Base-by-base conservation (phyloP, 2,329 filamentous ascomycete genomes). In the Lecanicillium sp. region DNA sequence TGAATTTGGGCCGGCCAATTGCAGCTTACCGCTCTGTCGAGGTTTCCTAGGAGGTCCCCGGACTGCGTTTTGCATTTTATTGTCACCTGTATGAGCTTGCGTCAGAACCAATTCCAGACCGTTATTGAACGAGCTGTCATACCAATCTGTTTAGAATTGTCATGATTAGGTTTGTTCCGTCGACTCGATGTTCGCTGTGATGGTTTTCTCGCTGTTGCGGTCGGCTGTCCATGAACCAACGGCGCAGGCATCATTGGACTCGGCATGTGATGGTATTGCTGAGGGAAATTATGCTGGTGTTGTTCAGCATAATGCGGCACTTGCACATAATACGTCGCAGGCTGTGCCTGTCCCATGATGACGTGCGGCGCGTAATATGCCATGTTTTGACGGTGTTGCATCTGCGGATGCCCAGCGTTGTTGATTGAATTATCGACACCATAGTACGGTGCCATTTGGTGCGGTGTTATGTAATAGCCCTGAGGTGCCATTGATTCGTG, bases 21-120 rank as follows among this genome's bases (percentile, higher is more conserved):
- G 32, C 4, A 19, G 54, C 72, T 60, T 59, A 80, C 77, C 76
- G 53, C 71, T 80, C 55, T 80, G 76, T 43, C 71, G 68, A 43
- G 77, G 71, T 44, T 76, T 75, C 43, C 71, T 59, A 3, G 72
- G 71, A 2, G 71, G 71, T 2, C 72, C 72, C 41, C 72, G 64
- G 5, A 43, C 37, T 4, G 15, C 7, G 18, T 29, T 31, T 14
- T 37, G 37, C 19, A 8, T 31, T 8, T n/a, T 31, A n/a, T 31
- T 31, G 14, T 16, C 29, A 6, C 13, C 29, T 14, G 6, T 14
- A 31, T 8, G 5, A 11, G 18, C 14, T 33, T 33, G 18, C n/a
- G n/a, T n/a, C n/a, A n/a, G n/a, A n/a, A n/a, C n/a, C n/a, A n/a
- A n/a, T n/a, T n/a, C n/a, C n/a, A n/a, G n/a, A n/a, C n/a, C n/a